These are phyloP conservation scores for Actinomucor elegans DNA, from an alignment of 371 early-diverging fungal species.

Conservation along the genomic window DNA sequence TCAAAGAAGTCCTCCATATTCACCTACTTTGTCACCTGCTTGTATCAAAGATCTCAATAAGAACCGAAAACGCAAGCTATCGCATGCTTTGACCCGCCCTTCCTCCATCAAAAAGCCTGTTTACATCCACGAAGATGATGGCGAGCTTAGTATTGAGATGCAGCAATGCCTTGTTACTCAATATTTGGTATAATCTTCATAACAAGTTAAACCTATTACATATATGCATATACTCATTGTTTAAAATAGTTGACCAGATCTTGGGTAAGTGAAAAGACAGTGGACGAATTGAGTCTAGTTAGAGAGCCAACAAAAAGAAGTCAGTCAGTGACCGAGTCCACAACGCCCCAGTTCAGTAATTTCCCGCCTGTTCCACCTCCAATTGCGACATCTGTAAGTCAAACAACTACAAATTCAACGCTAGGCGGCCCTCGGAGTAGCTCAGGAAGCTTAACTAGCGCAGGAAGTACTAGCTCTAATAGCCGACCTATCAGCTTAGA, in stretches of 20 bases:
- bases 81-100: conserved; percentile 39
- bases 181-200: too few species aligned
- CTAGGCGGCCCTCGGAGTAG: conserved; percentile 32
- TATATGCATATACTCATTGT: conserved; percentile 19
- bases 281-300: conserved; percentile 69
- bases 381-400: conserved; percentile 10
- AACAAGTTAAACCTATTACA: conserved; percentile 8
- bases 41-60: conserved; percentile 56
- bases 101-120: conserved; percentile 14
- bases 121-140: conserved; percentile 18
- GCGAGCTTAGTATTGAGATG: conserved; percentile 33
- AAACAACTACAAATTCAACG: conserved; percentile 10
- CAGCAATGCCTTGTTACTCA: conserved; percentile 63
- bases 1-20: conserved; percentile 62
- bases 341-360: not conserved
- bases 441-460: conserved; percentile 34
- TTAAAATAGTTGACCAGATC: conserved; percentile 55
- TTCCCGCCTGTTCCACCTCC: not conserved
- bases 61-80: conserved; percentile 43
- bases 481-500: conserved; percentile 50
- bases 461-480: conserved; percentile 33
- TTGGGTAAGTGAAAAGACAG: conserved; percentile 68
- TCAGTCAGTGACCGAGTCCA: conserved; percentile 27
- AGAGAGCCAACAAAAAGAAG: conserved; percentile 65
- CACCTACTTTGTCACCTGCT: conserved; percentile 46